A percentile compares a stretch with the other conserved stretches of the same genome.
Conservation (phyloP, 2,329 filamentous ascomycete species). For the Botryosphaeria agaves region DNA sequence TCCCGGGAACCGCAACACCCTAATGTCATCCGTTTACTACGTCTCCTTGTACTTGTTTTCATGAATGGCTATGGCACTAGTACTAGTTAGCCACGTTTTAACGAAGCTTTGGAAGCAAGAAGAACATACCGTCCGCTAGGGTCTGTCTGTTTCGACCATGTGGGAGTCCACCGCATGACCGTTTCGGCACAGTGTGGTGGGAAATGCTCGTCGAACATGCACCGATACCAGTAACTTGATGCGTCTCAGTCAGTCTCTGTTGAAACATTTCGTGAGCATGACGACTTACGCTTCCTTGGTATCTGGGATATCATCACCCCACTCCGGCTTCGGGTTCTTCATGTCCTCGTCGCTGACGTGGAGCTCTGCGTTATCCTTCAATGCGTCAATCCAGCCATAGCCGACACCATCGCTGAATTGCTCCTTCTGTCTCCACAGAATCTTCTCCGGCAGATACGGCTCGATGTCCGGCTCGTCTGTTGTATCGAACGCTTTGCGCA, state of each 20-base stretch:
- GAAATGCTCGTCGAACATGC: constrained; percentile 99
- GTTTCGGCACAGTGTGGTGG: constrained; percentile 79
- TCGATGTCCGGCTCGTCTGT: constrained; percentile 61
- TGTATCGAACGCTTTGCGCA: constrained; percentile 95
- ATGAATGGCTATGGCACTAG: constrained; percentile 9
- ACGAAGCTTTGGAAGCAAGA: neutral
- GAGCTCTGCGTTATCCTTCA: constrained; percentile 85
- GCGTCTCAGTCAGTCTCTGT: too few relatives aligned
- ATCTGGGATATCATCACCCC: constrained; percentile 83
- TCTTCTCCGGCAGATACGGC: constrained; percentile 88
- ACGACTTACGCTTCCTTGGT: constrained; percentile 80
- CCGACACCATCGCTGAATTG: constrained; percentile 98
- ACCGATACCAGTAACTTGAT: constrained; percentile 95
- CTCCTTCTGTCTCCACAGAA: constrained; percentile 98
- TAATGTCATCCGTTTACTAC: constrained; percentile 2
- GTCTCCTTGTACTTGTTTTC: constrained; percentile 9
- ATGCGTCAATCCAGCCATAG: constrained; percentile 95
- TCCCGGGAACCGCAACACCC: too few relatives aligned
- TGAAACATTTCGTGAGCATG: too few relatives aligned
- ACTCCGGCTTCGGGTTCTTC: constrained; percentile 94
- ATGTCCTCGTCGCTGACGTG: constrained; percentile 94
- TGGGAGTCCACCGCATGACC: constrained; percentile 92
- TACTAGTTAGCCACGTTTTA: neutral
- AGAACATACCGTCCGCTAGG: constrained; percentile 65
- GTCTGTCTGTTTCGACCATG: constrained; percentile 92